Evolutionary conservation across 1,284 basidiomycete species (phyloP).

Genomic region (Chalciporus piperatoides): DNA sequence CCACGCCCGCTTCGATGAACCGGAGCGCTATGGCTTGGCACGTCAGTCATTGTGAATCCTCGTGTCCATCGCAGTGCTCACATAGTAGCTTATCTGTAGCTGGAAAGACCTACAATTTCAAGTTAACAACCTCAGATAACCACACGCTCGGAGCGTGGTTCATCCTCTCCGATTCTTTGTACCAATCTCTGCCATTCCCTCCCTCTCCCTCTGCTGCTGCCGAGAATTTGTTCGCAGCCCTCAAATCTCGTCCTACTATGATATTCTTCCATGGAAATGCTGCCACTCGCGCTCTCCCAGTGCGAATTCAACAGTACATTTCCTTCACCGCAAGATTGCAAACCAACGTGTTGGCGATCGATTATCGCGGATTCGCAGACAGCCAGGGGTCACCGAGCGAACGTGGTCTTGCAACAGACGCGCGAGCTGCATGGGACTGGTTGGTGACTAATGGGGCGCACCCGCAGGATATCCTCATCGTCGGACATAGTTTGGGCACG

Average conservation of each 20-base stretch:
- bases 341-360: slow-evolving; percentile 79
- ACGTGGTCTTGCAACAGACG: slow-evolving; percentile 72
- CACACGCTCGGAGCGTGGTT: slow-evolving; percentile 88
- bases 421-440: slow-evolving; percentile 80
- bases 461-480: slow-evolving; percentile 59
- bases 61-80: slow-evolving; percentile 3
- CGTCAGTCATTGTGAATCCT: slow-evolving; percentile 49
- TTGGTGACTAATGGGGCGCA: slow-evolving; percentile 56
- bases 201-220: slow-evolving; percentile 33
- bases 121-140: slow-evolving; percentile 72
- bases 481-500: slow-evolving; percentile 84
- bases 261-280: slow-evolving; percentile 92
- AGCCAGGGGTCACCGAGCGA: slow-evolving; percentile 78
- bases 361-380: slow-evolving; percentile 93
- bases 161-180: slow-evolving; percentile 69
- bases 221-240: slow-evolving; percentile 40
- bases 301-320: slow-evolving; percentile 62
- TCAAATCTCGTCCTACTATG: slow-evolving; percentile 66
- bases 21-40: slow-evolving; percentile 77
- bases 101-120: slow-evolving; percentile 73
- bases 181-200: slow-evolving; percentile 45
- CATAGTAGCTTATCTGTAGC: slow-evolving; percentile 41
- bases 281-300: slow-evolving; percentile 65
- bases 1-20: slow-evolving; percentile 58
- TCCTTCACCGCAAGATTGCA: slow-evolving; percentile 59